phyloP scores from a whole-genome alignment of 495 filamentous ascomycete species.

The Trypethelium eluteriae region DNA sequence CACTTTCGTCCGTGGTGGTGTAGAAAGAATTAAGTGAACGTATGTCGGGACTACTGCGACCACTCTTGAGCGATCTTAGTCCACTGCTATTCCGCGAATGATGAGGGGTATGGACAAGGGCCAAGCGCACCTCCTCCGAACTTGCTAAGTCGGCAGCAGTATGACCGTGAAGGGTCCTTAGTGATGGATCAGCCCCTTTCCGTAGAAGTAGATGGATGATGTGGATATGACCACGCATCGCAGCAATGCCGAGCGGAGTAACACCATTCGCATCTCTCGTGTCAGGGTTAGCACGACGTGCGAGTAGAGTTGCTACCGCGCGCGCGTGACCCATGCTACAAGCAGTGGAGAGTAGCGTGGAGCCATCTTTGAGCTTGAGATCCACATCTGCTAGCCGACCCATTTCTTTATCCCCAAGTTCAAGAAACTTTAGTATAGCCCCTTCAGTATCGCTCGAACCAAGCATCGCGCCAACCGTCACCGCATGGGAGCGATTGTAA shows the following conservation, averaged over 20 bases:
- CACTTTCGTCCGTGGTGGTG: slow-evolving; percentile 35
- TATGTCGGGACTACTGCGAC: slow-evolving; percentile 57
- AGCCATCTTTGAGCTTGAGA: slow-evolving; percentile 54
- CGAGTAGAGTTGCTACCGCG: slow-evolving; percentile 72
- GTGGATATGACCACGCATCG: slow-evolving; percentile 65
- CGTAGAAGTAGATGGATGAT: slow-evolving; percentile 69
- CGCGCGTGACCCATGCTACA: slow-evolving; percentile 66
- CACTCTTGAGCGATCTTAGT: slow-evolving; percentile 46
- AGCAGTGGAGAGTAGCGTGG: slow-evolving; percentile 76
- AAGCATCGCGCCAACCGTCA: background rate
- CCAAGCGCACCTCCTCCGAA: slow-evolving; percentile 47
- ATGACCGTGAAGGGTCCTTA: slow-evolving; percentile 63
- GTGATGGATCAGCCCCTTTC: slow-evolving; percentile 61
- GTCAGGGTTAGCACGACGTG: slow-evolving; percentile 70
- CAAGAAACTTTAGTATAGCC: slow-evolving; percentile 63
- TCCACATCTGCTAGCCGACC: slow-evolving; percentile 59
- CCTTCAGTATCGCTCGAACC: slow-evolving; percentile 50
- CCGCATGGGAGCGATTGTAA: background rate
- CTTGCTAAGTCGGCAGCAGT: slow-evolving; percentile 65
- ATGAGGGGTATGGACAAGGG: slow-evolving; percentile 41
- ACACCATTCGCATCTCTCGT: slow-evolving; percentile 72
- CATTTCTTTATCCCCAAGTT: slow-evolving; percentile 71
- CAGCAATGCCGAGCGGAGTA: slow-evolving; percentile 75
- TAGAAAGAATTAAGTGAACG: slow-evolving; percentile 56
- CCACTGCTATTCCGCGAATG: slow-evolving; percentile 52